Evolutionary conservation across 495 filamentous ascomycete species (phyloP).

Genomic region (Talaromyces thailandensis): DNA sequence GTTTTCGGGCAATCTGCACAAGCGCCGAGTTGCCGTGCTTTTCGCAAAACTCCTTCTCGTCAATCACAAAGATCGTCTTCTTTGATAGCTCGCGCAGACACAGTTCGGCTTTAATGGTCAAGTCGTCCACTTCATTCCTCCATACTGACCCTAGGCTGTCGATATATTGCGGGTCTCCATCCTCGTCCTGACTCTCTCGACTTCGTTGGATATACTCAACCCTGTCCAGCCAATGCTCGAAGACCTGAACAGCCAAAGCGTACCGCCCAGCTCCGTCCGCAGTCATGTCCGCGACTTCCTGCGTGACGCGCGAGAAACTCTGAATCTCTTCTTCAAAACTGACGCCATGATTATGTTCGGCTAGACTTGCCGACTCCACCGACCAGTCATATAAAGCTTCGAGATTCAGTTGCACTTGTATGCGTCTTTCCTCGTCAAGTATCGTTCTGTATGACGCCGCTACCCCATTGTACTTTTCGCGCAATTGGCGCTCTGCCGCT

Average conservation of each 20-base stretch:
- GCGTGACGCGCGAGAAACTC: slow-evolving; percentile 30
- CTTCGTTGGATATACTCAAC: slow-evolving; percentile 21
- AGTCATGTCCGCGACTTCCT: slow-evolving; percentile 31
- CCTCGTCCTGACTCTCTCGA: slow-evolving; percentile 9
- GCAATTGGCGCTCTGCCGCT: slow-evolving; percentile 23
- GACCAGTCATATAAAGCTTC: slow-evolving; percentile 32
- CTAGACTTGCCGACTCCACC: slow-evolving; percentile 15
- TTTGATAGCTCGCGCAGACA: slow-evolving; percentile 28
- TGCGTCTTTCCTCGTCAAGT: slow-evolving; percentile 24
- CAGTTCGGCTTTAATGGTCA: slow-evolving; percentile 30
- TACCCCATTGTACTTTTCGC: slow-evolving; percentile 30
- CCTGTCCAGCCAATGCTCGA: slow-evolving; percentile 37
- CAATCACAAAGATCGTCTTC: slow-evolving; percentile 20
- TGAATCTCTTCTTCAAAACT: slow-evolving; percentile 34
- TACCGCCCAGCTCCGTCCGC: slow-evolving; percentile 23
- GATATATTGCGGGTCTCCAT: slow-evolving; percentile 18
- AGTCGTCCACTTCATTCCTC: slow-evolving; percentile 29
- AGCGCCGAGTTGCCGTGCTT: slow-evolving; percentile 21
- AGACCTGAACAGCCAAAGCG: slow-evolving; percentile 20
- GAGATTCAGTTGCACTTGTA: slow-evolving; percentile 31
- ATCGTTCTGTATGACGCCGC: slow-evolving; percentile 24
- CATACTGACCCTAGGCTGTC: slow-evolving; percentile 33
- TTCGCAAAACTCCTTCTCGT: slow-evolving; percentile 13
- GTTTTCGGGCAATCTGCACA: slow-evolving; percentile 16
- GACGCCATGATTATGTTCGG: slow-evolving; percentile 17